Base-by-base conservation (phyloP, 805 yeast species). In the Zygosaccharomyces rouxii region DNA sequence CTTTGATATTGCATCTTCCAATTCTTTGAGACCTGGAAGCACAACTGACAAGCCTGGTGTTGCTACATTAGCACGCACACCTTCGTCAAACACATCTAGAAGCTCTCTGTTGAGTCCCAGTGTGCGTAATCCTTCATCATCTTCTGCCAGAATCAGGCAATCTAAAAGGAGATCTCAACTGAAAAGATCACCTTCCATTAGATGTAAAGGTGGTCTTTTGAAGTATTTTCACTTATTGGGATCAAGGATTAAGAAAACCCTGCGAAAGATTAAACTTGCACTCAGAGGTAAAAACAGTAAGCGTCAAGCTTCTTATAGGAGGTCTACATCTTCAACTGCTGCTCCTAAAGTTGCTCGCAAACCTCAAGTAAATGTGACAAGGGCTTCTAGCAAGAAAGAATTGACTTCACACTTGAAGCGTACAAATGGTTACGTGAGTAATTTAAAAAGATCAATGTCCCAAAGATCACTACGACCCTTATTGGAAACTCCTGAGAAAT, bases 151-250 rank as follows among this genome's bases (percentile, higher is more conserved):
- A 28, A n/a, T 26, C 46, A 5, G 40, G 26, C 18, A 43, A 56
- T 38, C 58, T 54, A 41, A 56, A 60, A 48, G 58, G 69, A 1
- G 60, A 67, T 2, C 37, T 64, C 42, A 65, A 62, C 46, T 62
- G 69, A 59, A 59, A 66, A 3, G 58, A 60, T 40, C 75, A 74
- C 5, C 58, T 71, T 28, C 66, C 66, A 48, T 69, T 70, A 50
- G 64, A 66, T 31, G 67, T 55, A 47, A 59, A 50, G 47, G 44
- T 52, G 23, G 59, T 57, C 38, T 42, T 53, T 21, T 59, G 41
- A 22, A 53, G 49, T 41, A 41, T 23, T 41, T 41, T 23, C 9
- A n/a, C 9, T 4, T 18, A 23, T 23, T 41, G 7, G 44, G 44
- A 18, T 26, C 44, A 13, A 41, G 44, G 16, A 41, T 41, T 11